These are phyloP conservation scores for Daldinia childiae DNA, from an alignment of 495 filamentous ascomycete genomes.

Conservation along the genomic window DNA sequence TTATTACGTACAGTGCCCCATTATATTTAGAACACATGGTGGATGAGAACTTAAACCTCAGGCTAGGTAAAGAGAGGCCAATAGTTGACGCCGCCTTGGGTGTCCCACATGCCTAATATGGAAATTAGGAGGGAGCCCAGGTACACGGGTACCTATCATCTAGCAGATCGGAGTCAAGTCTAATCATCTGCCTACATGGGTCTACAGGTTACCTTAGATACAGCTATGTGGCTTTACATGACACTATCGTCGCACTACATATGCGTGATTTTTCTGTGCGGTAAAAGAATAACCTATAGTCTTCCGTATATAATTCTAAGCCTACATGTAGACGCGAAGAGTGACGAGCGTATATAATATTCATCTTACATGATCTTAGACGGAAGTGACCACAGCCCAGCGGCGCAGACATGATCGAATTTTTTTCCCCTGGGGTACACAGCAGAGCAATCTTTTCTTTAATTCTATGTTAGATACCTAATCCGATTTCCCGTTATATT, in stretches of 20 bases:
- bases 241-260: too few species aligned
- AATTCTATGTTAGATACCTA: neutral
- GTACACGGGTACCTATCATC: slow-evolving; percentile 3
- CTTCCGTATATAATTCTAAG: too few species aligned
- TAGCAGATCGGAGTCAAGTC: neutral
- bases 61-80: slow-evolving; percentile 10
- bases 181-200: too few species aligned
- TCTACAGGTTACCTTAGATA: neutral
- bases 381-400: neutral
- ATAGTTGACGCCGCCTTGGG: slow-evolving; percentile 2
- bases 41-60: neutral
- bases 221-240: neutral
- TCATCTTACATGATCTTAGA: neutral
- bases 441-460: neutral
- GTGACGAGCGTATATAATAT: neutral
- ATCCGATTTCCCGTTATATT: neutral
- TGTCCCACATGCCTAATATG: slow-evolving; percentile 30
- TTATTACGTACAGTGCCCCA: neutral
- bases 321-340: too few species aligned
- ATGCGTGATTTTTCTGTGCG: too few species aligned
- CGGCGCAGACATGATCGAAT: neutral
- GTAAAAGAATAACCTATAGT: too few species aligned
- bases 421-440: neutral
- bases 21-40: neutral
- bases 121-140: slow-evolving; percentile 18